Evolutionary conservation across 148 eudicot genomes (phyloP).

Genomic region (Salicornia ramosissima): DNA sequence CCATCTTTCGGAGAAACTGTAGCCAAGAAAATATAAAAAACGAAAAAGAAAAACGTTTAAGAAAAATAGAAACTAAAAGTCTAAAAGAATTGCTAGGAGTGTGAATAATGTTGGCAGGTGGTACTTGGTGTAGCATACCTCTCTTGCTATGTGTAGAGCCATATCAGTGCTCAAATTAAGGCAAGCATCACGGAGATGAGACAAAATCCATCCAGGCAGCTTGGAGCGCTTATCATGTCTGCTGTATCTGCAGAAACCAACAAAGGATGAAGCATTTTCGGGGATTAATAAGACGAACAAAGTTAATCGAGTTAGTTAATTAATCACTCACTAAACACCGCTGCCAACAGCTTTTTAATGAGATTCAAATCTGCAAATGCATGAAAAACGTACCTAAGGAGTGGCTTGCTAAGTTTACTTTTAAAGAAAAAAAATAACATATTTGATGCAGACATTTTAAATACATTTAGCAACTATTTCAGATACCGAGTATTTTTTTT

Average conservation of each 20-base stretch:
- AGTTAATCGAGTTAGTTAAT: neutral
- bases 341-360: too few species aligned
- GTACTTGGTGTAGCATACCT: conserved; percentile 38
- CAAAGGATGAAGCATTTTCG: conserved; percentile 2
- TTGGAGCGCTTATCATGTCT: conserved; percentile 94
- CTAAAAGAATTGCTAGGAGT: neutral
- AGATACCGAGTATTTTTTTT: too few species aligned
- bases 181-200: conserved; percentile 91
- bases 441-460: too few species aligned
- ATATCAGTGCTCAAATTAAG: conserved; percentile 93
- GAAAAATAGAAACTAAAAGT: too few species aligned
- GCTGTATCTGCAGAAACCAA: conserved; percentile 59
- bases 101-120: neutral
- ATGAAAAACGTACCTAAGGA: too few species aligned
- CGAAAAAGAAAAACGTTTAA: too few species aligned
- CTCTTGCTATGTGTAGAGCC: conserved; percentile 92
- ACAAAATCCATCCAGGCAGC: conserved; percentile 87
- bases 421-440: too few species aligned
- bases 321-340: too few species aligned
- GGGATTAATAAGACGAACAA: neutral
- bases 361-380: too few species aligned
- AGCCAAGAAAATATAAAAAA: conserved; percentile 9
- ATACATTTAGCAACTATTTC: too few species aligned
- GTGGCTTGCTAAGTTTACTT: too few species aligned
- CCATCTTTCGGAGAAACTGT: conserved; percentile 95